Conservation (phyloP, 2,329 filamentous ascomycete species). For the Cyphellophora europaea region DNA sequence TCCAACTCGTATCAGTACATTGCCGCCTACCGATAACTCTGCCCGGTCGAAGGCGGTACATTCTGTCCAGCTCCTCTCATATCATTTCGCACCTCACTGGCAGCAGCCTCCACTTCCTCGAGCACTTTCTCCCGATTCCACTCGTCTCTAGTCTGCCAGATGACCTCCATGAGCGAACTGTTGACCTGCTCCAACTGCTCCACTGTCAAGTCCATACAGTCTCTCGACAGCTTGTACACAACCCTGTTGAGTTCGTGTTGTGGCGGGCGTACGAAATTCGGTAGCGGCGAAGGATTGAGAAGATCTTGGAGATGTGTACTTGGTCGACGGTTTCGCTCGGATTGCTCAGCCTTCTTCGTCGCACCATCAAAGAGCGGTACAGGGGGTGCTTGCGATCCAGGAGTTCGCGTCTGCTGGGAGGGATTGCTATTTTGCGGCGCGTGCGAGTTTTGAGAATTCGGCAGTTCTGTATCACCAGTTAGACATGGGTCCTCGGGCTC, state of each 20-base stretch:
- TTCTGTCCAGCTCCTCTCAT: too few species aligned
- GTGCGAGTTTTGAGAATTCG: conserved; percentile 1
- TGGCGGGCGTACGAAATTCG: conserved; percentile 28
- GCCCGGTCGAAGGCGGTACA: not conserved
- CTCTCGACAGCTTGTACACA: conserved; percentile 52
- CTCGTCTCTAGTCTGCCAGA: conserved; percentile 71
- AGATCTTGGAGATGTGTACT: conserved; percentile 11
- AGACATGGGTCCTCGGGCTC: not conserved
- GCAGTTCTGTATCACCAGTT: conserved; percentile 1
- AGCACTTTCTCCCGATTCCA: conserved; percentile 76
- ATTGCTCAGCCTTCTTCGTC: not conserved
- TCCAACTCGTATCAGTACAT: too few species aligned
- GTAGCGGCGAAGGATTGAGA: conserved; percentile 13
- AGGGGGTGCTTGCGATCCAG: conserved; percentile 2
- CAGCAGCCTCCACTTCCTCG: conserved; percentile 53
- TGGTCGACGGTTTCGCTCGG: conserved; percentile 3
- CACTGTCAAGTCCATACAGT: conserved; percentile 70
- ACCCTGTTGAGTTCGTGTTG: conserved; percentile 49
- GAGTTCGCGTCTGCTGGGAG: not conserved
- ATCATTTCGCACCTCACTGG: conserved; percentile 56
- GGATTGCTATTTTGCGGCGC: not conserved
- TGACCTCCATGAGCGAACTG: conserved; percentile 76
- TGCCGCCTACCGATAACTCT: too few species aligned
- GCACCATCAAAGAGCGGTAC: conserved; percentile 9
- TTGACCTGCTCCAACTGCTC: conserved; percentile 95